Percentiles rank a stretch among this genome's conserved stretches.
phyloP scores from a whole-genome alignment of 2,329 filamentous ascomycete genomes.

The Fonsecaea multimorphosa region DNA sequence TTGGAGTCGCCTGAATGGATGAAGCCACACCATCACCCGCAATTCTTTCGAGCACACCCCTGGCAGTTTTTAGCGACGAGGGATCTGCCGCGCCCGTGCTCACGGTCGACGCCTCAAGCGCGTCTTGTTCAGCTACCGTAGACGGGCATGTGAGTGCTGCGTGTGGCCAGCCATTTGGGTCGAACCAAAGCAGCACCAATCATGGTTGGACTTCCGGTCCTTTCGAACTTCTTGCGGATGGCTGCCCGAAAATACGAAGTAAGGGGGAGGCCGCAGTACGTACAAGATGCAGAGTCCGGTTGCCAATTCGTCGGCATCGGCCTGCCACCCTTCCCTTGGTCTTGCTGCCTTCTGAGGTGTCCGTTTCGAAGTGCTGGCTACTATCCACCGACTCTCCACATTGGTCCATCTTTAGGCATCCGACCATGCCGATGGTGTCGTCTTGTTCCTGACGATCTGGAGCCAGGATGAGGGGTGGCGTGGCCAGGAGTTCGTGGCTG shows the following conservation, averaged over 20 bases:
- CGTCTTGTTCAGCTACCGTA: no score
- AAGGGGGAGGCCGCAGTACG: not conserved
- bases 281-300: not conserved
- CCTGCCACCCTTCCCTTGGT: not conserved
- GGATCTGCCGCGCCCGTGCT: constrained; percentile 21
- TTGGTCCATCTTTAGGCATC: constrained; percentile 10
- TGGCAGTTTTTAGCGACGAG: constrained; percentile 21
- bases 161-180: no score
- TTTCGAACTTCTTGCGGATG: not conserved
- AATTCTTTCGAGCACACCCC: not conserved
- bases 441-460: constrained; percentile 30
- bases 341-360: constrained; percentile 5
- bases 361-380: constrained; percentile 18
- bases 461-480: constrained; percentile 7
- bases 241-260: not conserved
- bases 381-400: constrained; percentile 21
- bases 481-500: constrained; percentile 17
- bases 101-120: constrained; percentile 11
- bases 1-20: constrained; percentile 8
- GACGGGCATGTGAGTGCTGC: no score
- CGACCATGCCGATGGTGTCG: constrained; percentile 8
- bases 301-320: constrained; percentile 6
- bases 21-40: not conserved
- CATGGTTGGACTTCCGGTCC: not conserved
- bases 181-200: not conserved